These are phyloP conservation scores for Penicillium rolfsii DNA, from an alignment of 2,329 filamentous ascomycete genomes.

Conservation along the genomic window DNA sequence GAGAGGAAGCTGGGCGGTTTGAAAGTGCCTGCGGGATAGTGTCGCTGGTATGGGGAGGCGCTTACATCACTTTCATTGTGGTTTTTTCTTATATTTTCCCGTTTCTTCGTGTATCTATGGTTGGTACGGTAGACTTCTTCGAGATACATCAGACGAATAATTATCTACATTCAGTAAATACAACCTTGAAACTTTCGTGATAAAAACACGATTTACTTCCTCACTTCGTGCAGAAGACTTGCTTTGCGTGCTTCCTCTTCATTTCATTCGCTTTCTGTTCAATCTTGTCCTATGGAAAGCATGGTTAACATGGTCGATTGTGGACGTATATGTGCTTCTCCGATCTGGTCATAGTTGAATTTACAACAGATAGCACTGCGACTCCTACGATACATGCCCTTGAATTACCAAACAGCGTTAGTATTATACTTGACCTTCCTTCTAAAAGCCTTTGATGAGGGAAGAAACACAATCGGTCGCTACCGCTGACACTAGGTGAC, in stretches of 20 bases:
- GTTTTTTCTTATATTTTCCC: neutral
- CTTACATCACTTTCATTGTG: neutral
- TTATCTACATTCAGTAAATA: neutral
- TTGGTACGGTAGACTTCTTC: neutral
- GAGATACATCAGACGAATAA: neutral
- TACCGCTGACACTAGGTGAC: too few species aligned
- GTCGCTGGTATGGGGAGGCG: neutral
- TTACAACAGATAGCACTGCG: too few species aligned
- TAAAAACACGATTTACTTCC: neutral
- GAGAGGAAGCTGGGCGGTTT: slow-evolving; percentile 73
- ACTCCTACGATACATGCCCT: too few species aligned
- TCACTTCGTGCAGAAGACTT: neutral
- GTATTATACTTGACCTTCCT: too few species aligned
- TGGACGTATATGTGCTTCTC: too few species aligned
- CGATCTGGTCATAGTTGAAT: too few species aligned
- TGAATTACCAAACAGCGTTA: too few species aligned
- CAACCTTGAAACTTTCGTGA: neutral
- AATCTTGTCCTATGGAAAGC: neutral
- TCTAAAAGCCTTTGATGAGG: neutral
- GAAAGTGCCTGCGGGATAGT: slow-evolving; percentile 9
- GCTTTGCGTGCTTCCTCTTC: neutral
- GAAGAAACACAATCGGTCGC: neutral
- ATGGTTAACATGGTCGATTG: neutral
- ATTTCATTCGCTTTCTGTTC: neutral
- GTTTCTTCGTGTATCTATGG: neutral